Base-by-base conservation (phyloP, 78 protist species). In the Cavenderia fasciculata region DNA sequence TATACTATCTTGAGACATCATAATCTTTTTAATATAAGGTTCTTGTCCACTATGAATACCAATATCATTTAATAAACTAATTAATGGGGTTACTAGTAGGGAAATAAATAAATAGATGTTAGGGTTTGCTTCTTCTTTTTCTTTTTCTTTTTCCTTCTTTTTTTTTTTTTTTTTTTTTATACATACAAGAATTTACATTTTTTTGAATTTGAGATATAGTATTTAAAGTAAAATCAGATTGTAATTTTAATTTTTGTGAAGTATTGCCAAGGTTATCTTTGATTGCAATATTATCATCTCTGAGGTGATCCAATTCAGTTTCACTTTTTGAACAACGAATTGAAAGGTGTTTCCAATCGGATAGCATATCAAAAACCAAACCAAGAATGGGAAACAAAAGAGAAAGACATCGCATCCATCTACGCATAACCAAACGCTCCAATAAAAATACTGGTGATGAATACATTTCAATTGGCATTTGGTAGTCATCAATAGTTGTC, bases 1-100 rank as follows among this genome's bases (percentile, higher is more conserved):
- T 2, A 77, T 16, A 23, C 47, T 73, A 2, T 77, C 87, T 33
- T 36, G 47, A 3, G 87, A 43, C 8, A 33, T 77, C 21, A 74
- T 33, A 21, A 61, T 46, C 23, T 63, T 77, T 21, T 63, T 33
- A 8, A 77, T 11, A 16, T 77, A 77, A 5, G 87, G 73, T 18
- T 23, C 63, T 77, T 77, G 87, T 47, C 63, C 49, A n/a, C 74
- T 73, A 49, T 77, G 87, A 33, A 77, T 54, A 49, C 63, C 87
- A 0, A 74, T 63, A 49, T 77, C 87, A 34, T 63, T 61, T 2
- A 77, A 14, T 21, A 77, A 63, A 18, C 74, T 59, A 7, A 77
- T 33, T 18, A 77, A 62, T 33, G 87, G 68, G 16, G 31, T 75
- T 2, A 41, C 71, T 77, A 61, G 74, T 47, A 52, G 4, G 36